phyloP scores from a whole-genome alignment of 1,284 basidiomycete species.

The Cryptococcus sp. region DNA sequence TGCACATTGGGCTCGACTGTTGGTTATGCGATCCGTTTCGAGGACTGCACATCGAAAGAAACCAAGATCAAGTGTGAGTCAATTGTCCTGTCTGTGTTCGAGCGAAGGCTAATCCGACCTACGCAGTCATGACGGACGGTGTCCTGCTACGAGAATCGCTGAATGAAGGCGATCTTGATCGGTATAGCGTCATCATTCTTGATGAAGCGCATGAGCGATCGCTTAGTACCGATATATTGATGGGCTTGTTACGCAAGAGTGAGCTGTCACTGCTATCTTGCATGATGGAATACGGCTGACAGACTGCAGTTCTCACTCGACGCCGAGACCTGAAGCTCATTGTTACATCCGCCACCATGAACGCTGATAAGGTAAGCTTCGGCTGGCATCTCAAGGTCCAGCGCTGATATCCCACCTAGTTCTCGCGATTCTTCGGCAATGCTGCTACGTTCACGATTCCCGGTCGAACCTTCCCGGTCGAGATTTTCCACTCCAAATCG shows the following conservation, averaged over 20 bases:
- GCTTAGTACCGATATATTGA: constrained; percentile 92
- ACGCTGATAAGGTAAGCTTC: constrained; percentile 79
- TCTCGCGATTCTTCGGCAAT: constrained; percentile 91
- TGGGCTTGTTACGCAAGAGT: constrained; percentile 94
- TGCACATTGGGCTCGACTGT: constrained; percentile 85
- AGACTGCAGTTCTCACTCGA: constrained; percentile 74
- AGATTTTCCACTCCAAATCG: constrained; percentile 91
- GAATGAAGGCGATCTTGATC: constrained; percentile 92
- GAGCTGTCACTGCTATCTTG: constrained; percentile 37
- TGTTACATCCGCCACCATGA: constrained; percentile 99
- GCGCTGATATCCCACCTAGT: constrained; percentile 56
- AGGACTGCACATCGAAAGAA: constrained; percentile 88
- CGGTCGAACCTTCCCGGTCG: constrained; percentile 97
- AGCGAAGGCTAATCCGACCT: constrained; percentile 14
- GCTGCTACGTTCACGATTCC: constrained; percentile 97
- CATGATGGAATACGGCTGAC: background rate
- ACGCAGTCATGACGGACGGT: constrained; percentile 93
- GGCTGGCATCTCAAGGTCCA: no score
- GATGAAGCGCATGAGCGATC: constrained; percentile 98
- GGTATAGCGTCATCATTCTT: constrained; percentile 92
- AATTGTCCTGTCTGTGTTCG: background rate
- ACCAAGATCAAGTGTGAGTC: constrained; percentile 91
- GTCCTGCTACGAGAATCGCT: constrained; percentile 91
- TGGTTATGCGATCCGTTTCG: constrained; percentile 96
- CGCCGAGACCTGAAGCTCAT: constrained; percentile 92